phyloP scores from a whole-genome alignment of 2,329 filamentous ascomycete species.

The Sclerotinia minor region DNA sequence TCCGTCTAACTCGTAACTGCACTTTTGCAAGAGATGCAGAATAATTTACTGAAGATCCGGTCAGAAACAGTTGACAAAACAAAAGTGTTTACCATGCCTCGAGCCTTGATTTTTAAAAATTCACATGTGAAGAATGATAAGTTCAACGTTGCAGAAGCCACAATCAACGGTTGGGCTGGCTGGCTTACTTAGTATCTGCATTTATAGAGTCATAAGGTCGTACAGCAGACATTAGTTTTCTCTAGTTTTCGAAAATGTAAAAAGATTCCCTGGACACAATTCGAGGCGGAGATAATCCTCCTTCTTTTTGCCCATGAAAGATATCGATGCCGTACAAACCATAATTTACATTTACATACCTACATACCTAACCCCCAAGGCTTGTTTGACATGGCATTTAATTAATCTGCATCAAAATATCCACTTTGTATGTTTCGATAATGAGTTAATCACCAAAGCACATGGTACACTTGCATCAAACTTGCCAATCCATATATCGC shows the following conservation, averaged over 20 bases:
- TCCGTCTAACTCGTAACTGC: background rate
- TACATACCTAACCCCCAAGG: background rate
- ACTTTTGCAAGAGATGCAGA: background rate
- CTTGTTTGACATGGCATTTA: background rate
- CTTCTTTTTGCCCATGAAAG: background rate
- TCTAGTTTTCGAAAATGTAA: too few relatives aligned
- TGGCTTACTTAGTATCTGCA: background rate
- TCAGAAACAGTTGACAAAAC: too few relatives aligned
- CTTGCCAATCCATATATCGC: background rate
- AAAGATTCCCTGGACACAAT: background rate
- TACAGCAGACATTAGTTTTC: too few relatives aligned
- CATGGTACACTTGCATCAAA: background rate
- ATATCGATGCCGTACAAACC: background rate
- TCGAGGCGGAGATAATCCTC: background rate
- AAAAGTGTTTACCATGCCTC: background rate
- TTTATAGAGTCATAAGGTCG: background rate
- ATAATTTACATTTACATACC: too few relatives aligned
- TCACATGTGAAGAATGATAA: background rate
- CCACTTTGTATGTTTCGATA: conserved; percentile 1
- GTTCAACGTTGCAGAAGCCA: background rate
- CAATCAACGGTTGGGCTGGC: background rate
- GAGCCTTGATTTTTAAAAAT: background rate
- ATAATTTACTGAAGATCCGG: too few relatives aligned
- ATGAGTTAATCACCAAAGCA: background rate
- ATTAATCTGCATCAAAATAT: conserved; percentile 2